Base-by-base conservation (phyloP, 108 stramenopile species). In the Cyclostephanos tholiformis region DNA sequence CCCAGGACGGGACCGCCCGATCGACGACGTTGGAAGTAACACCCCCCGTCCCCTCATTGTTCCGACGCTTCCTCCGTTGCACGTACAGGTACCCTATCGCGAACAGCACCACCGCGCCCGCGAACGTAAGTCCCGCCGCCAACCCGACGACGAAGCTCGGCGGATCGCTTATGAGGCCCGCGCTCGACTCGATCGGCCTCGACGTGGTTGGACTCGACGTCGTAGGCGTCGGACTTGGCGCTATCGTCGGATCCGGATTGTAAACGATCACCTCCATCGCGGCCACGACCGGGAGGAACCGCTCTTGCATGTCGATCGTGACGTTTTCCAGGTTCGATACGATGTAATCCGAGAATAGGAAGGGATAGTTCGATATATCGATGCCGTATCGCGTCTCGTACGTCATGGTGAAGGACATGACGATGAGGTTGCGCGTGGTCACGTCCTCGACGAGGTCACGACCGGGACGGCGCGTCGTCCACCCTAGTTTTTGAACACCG, bases 291-390 rank as follows among this genome's bases (percentile, higher is more conserved):
- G 84, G 75, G 4, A 93, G 63, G 39, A 84, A 80, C 26, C 80
- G 55, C 2, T 13, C 4, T 36, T 71, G 66, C 82, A 93, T 75
- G 69, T 85, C 79, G 1, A 41, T 27, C 36, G 82, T 79, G 5
- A 89, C 67, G 4, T 38, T 16, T 0, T 60, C 67, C 4, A 84
- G 50, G 50, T 90, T 85, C 4, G 19, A 14, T 52, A 88, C 87
- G 63, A 90, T 79, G 49, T 64, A 86, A 23, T 23, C 64, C 59
- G 76, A 74, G 67, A 90, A 93, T 3, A 71, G 32, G 19, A 16
- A 20, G 6, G 86, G 79, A 51, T 82, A 93, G 3, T 74, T 65
- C 0, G 68, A 63, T 5, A 90, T 82, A 49, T 88, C 85, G 26
- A 61, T 52, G 16, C 78, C 79, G 62, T 87, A 82, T 22, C 53